Evolutionary conservation across 2,329 filamentous ascomycete genomes (phyloP), one percentile per base, ranked within the genome.

Genomic region (Xylariales sp.): DNA sequence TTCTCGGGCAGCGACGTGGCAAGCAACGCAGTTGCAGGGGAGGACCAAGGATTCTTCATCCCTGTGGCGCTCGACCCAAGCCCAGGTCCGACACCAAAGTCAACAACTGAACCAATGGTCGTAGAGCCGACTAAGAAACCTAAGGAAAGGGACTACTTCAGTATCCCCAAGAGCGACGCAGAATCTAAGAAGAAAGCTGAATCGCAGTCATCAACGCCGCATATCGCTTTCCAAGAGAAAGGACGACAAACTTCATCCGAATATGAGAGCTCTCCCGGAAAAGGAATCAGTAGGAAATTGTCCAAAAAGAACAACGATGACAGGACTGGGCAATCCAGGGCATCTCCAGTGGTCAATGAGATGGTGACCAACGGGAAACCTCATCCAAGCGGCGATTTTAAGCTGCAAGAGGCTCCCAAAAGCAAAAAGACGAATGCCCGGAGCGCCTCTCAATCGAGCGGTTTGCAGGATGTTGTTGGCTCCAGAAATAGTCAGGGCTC

Each of bases 181-280:
- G 50, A 64, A 12, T 49, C 62, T 3, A 70, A 77, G 38, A 73
- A 64, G 51, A 71, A 69, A 35, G 56, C 55, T 12, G 74, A 75
- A 31, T 74, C 73, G 1, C 67, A 70, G 42, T 60, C 68, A 45
- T 76, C 81, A 2, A 89, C 87, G 12, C 88, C 89, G n/a, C 89
- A 95, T 56, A 95, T 95, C 53, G 86, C 88, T 16, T 94, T 89
- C 59, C 88, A 95, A 60, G 88, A 95, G 55, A 93, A 90, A 62
- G 79, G 80, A 2, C 78, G 86, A 32, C 74, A 80, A 46, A 64
- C 73, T 4, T 82, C 81, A 1, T 78, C 80, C 3, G 78, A 83
- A 9, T 65, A 79, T 18, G 70, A 78, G 21, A 75, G 74, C 27
- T 67, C 72, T 2, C 69, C 76, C 34, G 64, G 70, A 18, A 81